These are phyloP conservation scores for Colletotrichum tamarilloi DNA, from an alignment of 2,329 filamentous ascomycete species.

Conservation along the genomic window DNA sequence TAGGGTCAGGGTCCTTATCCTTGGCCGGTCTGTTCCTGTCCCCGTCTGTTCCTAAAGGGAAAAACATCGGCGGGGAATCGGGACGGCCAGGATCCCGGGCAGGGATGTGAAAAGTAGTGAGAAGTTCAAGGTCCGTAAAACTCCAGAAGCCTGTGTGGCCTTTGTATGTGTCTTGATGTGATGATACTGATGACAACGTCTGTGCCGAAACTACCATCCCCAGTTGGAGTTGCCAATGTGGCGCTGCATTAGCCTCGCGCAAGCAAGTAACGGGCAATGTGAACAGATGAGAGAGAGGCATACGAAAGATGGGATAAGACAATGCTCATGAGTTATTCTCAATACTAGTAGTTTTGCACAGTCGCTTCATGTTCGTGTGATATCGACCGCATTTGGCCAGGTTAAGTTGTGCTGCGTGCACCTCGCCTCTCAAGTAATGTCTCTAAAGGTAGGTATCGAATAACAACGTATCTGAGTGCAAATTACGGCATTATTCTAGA, in stretches of 20 bases:
- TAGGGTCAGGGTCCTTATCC: conserved; percentile 12
- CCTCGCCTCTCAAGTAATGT: background rate
- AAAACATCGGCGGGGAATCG: conserved; percentile 26
- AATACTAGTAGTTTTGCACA: background rate
- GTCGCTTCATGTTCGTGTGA: conserved; percentile 10
- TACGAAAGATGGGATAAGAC: conserved; percentile 5
- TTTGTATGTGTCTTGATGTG: background rate
- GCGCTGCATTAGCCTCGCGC: background rate
- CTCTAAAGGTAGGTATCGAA: background rate
- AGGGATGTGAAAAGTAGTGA: conserved; percentile 1
- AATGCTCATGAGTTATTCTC: background rate
- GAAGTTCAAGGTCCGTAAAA: background rate
- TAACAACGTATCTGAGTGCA: background rate
- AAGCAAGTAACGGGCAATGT: background rate
- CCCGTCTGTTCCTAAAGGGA: conserved; percentile 25
- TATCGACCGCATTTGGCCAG: background rate
- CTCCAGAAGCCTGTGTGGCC: background rate
- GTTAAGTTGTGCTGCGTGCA: background rate
- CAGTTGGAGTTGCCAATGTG: background rate
- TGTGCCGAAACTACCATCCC: background rate
- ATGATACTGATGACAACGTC: background rate
- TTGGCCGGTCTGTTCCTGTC: conserved; percentile 17
- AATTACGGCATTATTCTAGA: conserved; percentile 11
- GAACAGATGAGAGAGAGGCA: background rate
- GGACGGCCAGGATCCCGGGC: conserved; percentile 15